Percentiles rank a stretch among this genome's conserved stretches.
These are phyloP conservation scores for Trichoderma aggressivum DNA, from an alignment of 2,329 filamentous ascomycete species.

Conservation along the genomic window DNA sequence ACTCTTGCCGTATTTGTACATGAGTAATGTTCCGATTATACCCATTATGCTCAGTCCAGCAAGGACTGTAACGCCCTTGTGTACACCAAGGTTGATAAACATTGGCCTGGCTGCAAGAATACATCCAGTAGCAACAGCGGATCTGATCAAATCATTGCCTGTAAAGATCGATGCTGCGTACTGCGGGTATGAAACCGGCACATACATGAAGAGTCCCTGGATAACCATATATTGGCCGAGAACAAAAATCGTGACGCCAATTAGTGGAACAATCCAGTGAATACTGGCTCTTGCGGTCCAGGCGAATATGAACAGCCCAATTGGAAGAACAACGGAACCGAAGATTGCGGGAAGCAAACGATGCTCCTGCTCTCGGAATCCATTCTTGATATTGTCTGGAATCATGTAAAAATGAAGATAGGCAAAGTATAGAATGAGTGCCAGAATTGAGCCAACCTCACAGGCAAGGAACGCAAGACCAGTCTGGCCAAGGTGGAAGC, in stretches of 20 bases:
- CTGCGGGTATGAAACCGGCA: background rate
- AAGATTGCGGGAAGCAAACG: background rate
- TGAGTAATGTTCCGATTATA: background rate
- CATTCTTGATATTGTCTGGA: background rate
- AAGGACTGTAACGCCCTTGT: background rate
- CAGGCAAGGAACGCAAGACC: background rate
- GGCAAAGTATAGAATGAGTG: background rate
- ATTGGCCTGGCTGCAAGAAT: background rate
- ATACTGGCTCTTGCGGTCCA: background rate
- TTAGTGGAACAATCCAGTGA: background rate
- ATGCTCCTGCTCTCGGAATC: background rate
- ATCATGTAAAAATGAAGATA: constrained; percentile 5
- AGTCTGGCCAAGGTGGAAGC: background rate
- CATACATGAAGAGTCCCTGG: constrained; percentile 4
- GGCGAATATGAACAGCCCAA: background rate
- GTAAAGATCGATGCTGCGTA: background rate
- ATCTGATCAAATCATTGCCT: background rate
- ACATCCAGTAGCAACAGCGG: background rate
- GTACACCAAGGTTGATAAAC: background rate
- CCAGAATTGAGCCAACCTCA: background rate
- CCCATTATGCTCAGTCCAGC: background rate
- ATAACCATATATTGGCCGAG: background rate
- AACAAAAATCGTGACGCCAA: background rate
- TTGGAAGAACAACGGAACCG: background rate
- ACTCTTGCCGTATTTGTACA: background rate